phyloP scores from a whole-genome alignment of 139 green algal species.

The Axilococcus clingmanii region DNA sequence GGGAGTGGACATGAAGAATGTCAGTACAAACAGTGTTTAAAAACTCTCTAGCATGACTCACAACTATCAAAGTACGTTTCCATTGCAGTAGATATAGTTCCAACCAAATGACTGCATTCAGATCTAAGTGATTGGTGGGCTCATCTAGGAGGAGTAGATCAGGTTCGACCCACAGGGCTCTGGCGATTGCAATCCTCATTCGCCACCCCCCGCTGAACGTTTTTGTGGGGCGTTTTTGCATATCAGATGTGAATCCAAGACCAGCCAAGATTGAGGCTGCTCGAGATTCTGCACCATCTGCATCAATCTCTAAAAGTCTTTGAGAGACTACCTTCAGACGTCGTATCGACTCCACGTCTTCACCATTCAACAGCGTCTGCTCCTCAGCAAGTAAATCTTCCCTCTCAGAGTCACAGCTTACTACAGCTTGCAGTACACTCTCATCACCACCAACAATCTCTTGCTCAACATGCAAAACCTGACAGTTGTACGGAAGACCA shows the following conservation, averaged over 20 bases:
- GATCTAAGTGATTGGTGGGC: constrained; percentile 75
- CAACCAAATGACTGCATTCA: constrained; percentile 78
- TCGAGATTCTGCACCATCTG: constrained; percentile 59
- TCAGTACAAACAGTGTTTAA: constrained; percentile 80
- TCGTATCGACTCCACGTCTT: constrained; percentile 10
- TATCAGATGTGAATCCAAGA: constrained; percentile 62
- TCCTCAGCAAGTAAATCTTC: constrained; percentile 61
- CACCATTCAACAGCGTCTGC: constrained; percentile 38
- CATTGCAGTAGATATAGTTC: constrained; percentile 44
- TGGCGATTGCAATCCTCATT: constrained; percentile 68
- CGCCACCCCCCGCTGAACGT: constrained; percentile 76
- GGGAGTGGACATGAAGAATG: constrained; percentile 74
- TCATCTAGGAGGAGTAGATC: constrained; percentile 84
- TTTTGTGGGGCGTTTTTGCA: constrained; percentile 53
- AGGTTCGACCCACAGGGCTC: constrained; percentile 68
- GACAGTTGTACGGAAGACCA: constrained; percentile 60
- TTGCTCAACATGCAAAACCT: constrained; percentile 82
- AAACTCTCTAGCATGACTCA: constrained; percentile 80
- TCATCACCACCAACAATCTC: constrained; percentile 64
- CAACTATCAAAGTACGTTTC: constrained; percentile 77
- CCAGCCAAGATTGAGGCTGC: constrained; percentile 69
- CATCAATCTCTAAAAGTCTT: constrained; percentile 78
- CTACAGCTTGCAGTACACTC: constrained; percentile 41
- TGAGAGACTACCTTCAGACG: constrained; percentile 50
- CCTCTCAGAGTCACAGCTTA: constrained; percentile 64